Evolutionary conservation across 139 green algal genomes (phyloP).

Genomic region (Chlorella sp.): DNA sequence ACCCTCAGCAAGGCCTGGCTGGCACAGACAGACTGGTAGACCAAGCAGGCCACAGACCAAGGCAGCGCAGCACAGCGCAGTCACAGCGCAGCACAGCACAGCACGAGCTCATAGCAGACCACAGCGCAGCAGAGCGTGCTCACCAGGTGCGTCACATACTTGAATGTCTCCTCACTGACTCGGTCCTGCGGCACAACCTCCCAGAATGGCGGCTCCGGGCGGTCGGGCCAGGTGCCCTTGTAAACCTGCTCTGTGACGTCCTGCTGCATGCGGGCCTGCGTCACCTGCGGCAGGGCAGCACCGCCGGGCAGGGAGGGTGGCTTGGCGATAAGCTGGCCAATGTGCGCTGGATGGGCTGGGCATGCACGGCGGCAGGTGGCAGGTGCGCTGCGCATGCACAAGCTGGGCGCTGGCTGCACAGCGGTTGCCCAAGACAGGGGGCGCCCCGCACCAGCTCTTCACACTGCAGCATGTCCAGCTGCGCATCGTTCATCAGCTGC

Average conservation of each 20-base stretch:
- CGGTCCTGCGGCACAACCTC: neutral
- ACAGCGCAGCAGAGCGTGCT: neutral
- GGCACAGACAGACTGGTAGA: no score
- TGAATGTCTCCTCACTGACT: neutral
- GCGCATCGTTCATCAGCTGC: neutral
- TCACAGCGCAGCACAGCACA: neutral
- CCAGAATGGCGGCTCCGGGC: neutral
- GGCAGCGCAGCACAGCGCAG: neutral
- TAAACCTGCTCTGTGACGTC: neutral
- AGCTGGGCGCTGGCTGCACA: no score
- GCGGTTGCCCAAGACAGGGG: no score
- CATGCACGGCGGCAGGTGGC: no score
- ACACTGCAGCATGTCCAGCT: constrained; percentile 10
- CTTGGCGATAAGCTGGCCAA: no score
- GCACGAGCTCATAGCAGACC: neutral
- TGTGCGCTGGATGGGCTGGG: neutral
- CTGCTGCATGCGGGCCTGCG: neutral
- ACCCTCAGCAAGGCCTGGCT: no score
- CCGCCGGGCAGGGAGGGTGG: no score
- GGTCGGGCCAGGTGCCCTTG: neutral
- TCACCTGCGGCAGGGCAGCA: neutral
- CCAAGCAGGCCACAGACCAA: no score
- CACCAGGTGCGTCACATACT: neutral
- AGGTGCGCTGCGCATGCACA: no score
- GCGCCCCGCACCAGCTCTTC: neutral